Evolutionary conservation across 2,329 filamentous ascomycete genomes (phyloP), one percentile per base, ranked within the genome.

Genomic region (Colletotrichum navitas): DNA sequence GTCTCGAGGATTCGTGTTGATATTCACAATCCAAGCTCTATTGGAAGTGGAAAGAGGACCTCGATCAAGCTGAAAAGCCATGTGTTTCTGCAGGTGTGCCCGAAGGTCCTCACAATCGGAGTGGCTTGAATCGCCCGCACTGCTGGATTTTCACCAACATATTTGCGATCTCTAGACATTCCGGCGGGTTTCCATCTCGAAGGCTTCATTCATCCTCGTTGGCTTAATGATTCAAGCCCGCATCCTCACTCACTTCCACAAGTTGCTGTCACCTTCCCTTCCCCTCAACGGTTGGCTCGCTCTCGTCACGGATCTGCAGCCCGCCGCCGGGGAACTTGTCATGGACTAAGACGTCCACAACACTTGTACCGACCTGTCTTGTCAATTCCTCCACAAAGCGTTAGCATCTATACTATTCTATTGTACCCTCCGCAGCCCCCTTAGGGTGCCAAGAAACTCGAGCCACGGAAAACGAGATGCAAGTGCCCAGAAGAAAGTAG

Each of bases 91-190:
- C 39, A 43, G 11, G 29, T 41, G 29, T 60, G 32, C n/a, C 45
- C 62, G 8, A 24, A 11, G 6, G 11, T 39, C 34, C 8, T 41
- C 59, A n/a, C 60, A 41, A 41, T 63, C 39, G 21, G 47, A 51
- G 39, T 71, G 68, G 65, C 68, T 68, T 68, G 36, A 54, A 59
- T 71, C 60, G 64, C 14, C 69, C 58, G 58, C 64, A 21, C 29
- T 41, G 45, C 56, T 54, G 58, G 64, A 39, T 63, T 71, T 54
- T 51, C 55, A 29, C 24, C 41, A 26, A 43, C 59, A 45, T 45
- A 39, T 41, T 39, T 47, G 63, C 39, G 49, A 45, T 43, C 11
- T 55, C 61, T 26, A 51, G 29, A 29, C 52, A 47, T 26, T 58
- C 52, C n/a, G n/a, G 55, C 36, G 14, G n/a, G 14, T 16, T 45